A percentile compares a stretch with the other conserved stretches of the same genome.
These are phyloP conservation scores for Physocladia obscura DNA, from an alignment of 192 early-diverging fungal genomes.

Conservation along the genomic window DNA sequence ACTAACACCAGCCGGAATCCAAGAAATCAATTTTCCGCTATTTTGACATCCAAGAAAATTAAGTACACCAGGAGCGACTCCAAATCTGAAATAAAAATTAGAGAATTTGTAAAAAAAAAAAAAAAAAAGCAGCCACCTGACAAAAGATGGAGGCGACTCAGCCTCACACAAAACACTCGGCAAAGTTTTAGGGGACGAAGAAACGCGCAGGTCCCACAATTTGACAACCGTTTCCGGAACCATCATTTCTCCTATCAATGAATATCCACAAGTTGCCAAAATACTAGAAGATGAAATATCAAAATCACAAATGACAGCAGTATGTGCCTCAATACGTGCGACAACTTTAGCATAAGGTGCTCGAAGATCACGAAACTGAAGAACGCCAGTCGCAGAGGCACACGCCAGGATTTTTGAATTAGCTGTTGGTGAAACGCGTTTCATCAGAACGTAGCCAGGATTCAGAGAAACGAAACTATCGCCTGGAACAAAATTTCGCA, in stretches of 20 bases:
- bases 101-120: constrained; percentile 66
- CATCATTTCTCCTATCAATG: constrained; percentile 51
- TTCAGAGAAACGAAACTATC: constrained; percentile 25
- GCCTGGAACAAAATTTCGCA: neutral
- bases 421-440: constrained; percentile 64
- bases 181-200: constrained; percentile 68
- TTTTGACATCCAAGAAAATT: constrained; percentile 45
- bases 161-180: no score
- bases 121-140: no score
- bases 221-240: constrained; percentile 78
- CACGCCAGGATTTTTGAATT: no score
- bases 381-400: constrained; percentile 62
- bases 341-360: constrained; percentile 61
- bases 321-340: constrained; percentile 59
- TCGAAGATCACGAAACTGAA: constrained; percentile 67
- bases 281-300: no score
- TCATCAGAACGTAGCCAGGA: constrained; percentile 37
- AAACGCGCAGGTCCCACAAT: constrained; percentile 76
- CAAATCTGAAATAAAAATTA: constrained; percentile 72
- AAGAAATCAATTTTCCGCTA: constrained; percentile 40
- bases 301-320: no score
- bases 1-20: neutral
- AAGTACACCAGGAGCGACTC: constrained; percentile 64
- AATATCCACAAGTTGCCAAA: constrained; percentile 14
- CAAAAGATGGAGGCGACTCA: no score